Base-by-base conservation (phyloP, 2,329 filamentous ascomycete genomes). In the Exserohilum turcica region DNA sequence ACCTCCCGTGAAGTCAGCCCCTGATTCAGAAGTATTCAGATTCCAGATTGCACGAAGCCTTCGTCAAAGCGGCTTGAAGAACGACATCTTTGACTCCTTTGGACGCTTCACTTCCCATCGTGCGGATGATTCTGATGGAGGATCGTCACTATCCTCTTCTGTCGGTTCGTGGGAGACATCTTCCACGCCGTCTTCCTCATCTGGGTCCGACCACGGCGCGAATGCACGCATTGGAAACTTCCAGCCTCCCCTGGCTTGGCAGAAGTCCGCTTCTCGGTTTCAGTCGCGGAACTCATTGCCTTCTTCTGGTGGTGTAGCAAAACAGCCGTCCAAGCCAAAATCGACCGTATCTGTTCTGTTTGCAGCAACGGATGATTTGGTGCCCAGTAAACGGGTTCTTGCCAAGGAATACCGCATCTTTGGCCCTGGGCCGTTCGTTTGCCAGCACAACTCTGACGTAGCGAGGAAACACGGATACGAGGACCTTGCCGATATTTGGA, bases 401-500 rank as follows among this genome's bases (percentile, higher is more conserved):
- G 94, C 92, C 2, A 79, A 85, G 52, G 84, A 89, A 60, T 99
- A 97, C 74, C 83, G 83, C 19, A 89, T 97, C 12, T 92, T 94
- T 70, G 92, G 92, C 3, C 86, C 92, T 56, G 88, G 89, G 0
- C 84, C 86, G n/a, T 84, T 88, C 32, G 86, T 96, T 3, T 97
- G 93, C 73, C 80, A 84, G 38, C 88, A 95, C 65, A 99, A 99
- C 72, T 90, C 92, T 7, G 76, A 77, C 1, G 86, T 95, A 39
- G 92, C 93, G 7, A 82, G 86, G 61, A 86, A 85, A 57, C 82
- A 88, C 61, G 90, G 88, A 4, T 83, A 85, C 58, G 73, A 80
- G 12, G 90, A 96, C 59, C 76, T 95, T 27, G 87, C 89, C 21
- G 85, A 91, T 62, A 84, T 96, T 6, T 99, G 94, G 94, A 85